phyloP scores from a whole-genome alignment of 768 basidiomycete genomes.

The Phlegmacium glaucopus region DNA sequence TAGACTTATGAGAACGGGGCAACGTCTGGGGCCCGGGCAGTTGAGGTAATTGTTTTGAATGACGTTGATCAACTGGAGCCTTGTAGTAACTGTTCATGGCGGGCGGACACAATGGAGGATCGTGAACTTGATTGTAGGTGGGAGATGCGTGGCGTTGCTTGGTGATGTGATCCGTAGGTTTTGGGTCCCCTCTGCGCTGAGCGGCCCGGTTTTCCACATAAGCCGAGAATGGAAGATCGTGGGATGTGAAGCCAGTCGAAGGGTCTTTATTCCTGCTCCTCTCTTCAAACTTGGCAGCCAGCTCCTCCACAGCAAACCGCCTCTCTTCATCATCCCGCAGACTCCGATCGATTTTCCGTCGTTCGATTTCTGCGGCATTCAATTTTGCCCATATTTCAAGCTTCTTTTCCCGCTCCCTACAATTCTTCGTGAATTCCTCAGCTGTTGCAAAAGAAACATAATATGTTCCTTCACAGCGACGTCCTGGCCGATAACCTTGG shows the following conservation, averaged over 20 bases:
- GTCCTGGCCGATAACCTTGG: constrained; percentile 13
- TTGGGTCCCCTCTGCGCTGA: too few relatives aligned
- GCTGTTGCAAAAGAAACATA: constrained; percentile 6
- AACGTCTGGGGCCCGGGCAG: too few relatives aligned
- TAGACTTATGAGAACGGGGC: too few relatives aligned
- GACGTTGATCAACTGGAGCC: too few relatives aligned
- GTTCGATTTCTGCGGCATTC: not conserved
- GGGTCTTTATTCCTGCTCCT: not conserved
- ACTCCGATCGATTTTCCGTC: not conserved
- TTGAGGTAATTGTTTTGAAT: too few relatives aligned
- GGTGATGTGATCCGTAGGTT: too few relatives aligned
- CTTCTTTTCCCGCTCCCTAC: not conserved
- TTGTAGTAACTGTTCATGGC: too few relatives aligned
- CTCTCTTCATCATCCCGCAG: not conserved
- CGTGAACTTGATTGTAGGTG: too few relatives aligned
- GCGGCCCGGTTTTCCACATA: not conserved
- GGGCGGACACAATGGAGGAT: too few relatives aligned
- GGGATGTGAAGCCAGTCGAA: not conserved
- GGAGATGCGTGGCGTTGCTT: too few relatives aligned
- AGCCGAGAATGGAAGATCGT: not conserved
- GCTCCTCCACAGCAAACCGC: not conserved
- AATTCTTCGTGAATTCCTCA: not conserved
- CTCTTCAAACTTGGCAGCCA: not conserved
- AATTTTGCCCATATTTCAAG: not conserved
- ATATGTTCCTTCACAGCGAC: constrained; percentile 23